Percentiles rank a stretch among this genome's conserved stretches.
Evolutionary conservation across 805 yeast species (phyloP).

Genomic region (Saturnispora hagleri): DNA sequence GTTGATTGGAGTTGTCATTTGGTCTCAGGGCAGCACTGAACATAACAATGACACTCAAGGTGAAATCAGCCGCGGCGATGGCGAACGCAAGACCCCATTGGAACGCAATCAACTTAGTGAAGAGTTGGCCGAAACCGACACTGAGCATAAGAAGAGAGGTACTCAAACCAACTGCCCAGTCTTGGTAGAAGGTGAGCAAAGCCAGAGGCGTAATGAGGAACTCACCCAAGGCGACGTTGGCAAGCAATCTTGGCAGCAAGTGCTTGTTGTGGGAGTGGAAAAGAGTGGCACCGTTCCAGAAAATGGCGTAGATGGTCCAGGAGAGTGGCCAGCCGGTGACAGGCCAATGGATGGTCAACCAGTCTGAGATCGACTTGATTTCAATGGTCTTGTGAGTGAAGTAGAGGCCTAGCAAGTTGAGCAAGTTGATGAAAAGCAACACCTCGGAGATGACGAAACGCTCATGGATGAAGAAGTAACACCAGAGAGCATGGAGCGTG

Average conservation of each 20-base stretch:
- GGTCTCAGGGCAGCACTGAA: slow-evolving; percentile 26
- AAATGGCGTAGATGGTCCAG: slow-evolving; percentile 64
- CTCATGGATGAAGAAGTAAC: slow-evolving; percentile 46
- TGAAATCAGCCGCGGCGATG: slow-evolving; percentile 49
- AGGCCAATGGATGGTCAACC: slow-evolving; percentile 56
- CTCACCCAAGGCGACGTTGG: slow-evolving; percentile 72
- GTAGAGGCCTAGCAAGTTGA: slow-evolving; percentile 49
- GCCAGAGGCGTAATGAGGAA: slow-evolving; percentile 56
- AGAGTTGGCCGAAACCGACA: slow-evolving; percentile 60
- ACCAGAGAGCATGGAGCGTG: slow-evolving; percentile 53
- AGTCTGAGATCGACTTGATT: slow-evolving; percentile 41
- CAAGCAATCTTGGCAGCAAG: slow-evolving; percentile 55
- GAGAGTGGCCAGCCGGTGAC: slow-evolving; percentile 61
- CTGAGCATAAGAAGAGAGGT: slow-evolving; percentile 53
- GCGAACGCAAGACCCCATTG: slow-evolving; percentile 81
- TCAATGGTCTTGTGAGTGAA: slow-evolving; percentile 51
- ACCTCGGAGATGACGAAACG: slow-evolving; percentile 53
- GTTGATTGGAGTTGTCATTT: background rate
- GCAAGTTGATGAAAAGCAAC: slow-evolving; percentile 47
- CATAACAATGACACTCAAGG: slow-evolving; percentile 40
- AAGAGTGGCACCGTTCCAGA: slow-evolving; percentile 81
- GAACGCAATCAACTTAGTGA: slow-evolving; percentile 60
- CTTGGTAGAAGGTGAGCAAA: slow-evolving; percentile 50
- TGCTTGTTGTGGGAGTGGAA: slow-evolving; percentile 48
- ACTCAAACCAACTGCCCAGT: slow-evolving; percentile 61